Conservation (phyloP, 495 filamentous ascomycete genomes). For the Pyrenopolyporus hunteri region DNA sequence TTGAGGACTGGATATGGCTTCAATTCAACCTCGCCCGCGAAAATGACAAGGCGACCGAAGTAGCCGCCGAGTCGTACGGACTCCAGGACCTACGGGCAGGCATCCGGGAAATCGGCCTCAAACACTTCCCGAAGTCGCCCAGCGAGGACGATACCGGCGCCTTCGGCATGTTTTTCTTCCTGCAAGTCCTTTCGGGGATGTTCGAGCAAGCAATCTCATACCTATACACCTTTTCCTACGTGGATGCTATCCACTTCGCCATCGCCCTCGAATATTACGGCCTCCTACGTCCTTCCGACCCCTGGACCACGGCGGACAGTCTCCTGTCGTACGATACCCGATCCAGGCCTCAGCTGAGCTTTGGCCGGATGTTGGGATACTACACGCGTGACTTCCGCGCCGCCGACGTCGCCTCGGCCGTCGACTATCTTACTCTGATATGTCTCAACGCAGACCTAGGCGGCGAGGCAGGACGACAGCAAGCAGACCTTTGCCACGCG, state of each 20-base stretch:
- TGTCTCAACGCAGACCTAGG: constrained; percentile 89
- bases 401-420: constrained; percentile 80
- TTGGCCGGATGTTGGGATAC: constrained; percentile 87
- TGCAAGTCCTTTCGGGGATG: constrained; percentile 88
- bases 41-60: constrained; percentile 78
- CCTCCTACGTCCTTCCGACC: constrained; percentile 81
- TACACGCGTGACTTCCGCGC: constrained; percentile 96
- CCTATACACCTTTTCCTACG: constrained; percentile 84
- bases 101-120: constrained; percentile 83
- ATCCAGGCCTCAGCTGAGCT: constrained; percentile 87
- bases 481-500: constrained; percentile 85
- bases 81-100: constrained; percentile 84
- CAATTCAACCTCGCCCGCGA: constrained; percentile 93
- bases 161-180: constrained; percentile 89
- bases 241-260: constrained; percentile 93
- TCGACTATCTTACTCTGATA: constrained; percentile 92
- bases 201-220: constrained; percentile 94
- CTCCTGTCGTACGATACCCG: constrained; percentile 73
- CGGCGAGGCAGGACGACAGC: constrained; percentile 72
- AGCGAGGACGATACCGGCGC: constrained; percentile 71
- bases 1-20: constrained; percentile 97
- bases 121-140: constrained; percentile 78
- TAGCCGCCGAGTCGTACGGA: constrained; percentile 86
- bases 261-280: constrained; percentile 91
- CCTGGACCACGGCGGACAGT: constrained; percentile 69